Evolutionary conservation across 345 rosid genomes (phyloP), one percentile per base, ranked within the genome.

Genomic region (Populus pruinosa): DNA sequence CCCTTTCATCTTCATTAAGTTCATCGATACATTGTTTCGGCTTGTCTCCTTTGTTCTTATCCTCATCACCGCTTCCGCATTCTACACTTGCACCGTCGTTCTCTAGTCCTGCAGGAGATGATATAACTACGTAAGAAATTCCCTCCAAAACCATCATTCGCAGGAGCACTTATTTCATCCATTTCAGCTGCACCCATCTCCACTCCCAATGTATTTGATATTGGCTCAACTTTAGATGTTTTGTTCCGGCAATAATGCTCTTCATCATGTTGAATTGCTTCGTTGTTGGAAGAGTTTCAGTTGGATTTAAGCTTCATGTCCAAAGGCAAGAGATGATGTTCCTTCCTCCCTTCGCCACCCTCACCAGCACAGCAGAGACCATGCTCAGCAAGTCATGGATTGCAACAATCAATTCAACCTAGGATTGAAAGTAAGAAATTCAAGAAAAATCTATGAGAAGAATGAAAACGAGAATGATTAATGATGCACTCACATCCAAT

Each of bases 291-390:
- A 78, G 90, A 86, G 76, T 77, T 87, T 74, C 67, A 75, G 69
- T 73, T 82, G 83, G 99, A 92, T 85, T 92, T 93, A 70, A 93
- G 88, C 88, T 93, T 96, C 93, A 88, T 87, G 83, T 92, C 97
- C 88, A 96, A 88, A 71, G 92, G 93, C 80, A 96, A 83, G 53
- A 96, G 94, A 88, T 92, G 97, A 96, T 64, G 90, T 72, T 77
- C 97, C 98, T 85, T 92, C 97, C 88, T 92, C 97, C 93, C 96
- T 77, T 86, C 91, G 23, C 89, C 83, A 75, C 87, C 89, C 78
- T 88, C 87, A 70, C 96, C 92, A 69, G 87, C 93, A 84, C 99
- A 93, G 85, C 99, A 96, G 68, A 96, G 88, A 77, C 97, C 99
- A 85, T 87, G 88, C 80, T 93, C 94, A 80, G 99, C 96, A 78